These are phyloP conservation scores for Mycena epipterygia DNA, from an alignment of 768 basidiomycete species.

Conservation along the genomic window DNA sequence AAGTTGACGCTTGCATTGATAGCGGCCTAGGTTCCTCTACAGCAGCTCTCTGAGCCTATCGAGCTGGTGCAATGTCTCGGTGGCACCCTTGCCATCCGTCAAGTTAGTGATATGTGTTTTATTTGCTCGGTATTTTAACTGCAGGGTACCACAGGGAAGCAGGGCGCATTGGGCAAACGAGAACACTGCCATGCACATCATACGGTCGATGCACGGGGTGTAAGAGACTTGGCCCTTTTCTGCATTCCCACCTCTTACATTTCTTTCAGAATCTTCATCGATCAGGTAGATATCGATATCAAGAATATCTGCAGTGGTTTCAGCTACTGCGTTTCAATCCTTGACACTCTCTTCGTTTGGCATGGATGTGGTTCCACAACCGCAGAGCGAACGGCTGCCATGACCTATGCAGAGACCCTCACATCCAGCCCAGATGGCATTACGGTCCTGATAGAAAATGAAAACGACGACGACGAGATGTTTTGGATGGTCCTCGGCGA, in stretches of 20 bases:
- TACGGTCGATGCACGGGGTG: constrained; percentile 65
- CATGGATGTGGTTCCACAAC: constrained; percentile 78
- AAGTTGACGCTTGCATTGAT: constrained; percentile 12
- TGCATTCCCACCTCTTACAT: neutral
- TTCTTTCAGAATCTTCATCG: constrained; percentile 21
- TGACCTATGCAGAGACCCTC: constrained; percentile 69
- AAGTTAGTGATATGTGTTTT: constrained; percentile 59
- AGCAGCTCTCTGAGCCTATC: constrained; percentile 74
- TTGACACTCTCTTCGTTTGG: constrained; percentile 85
- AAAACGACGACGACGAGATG: constrained; percentile 79
- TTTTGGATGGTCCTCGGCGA: constrained; percentile 92
- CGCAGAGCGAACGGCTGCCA: constrained; percentile 72
- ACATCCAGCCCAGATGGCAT: constrained; percentile 53
- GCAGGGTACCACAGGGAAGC: constrained; percentile 63
- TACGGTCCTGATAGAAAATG: constrained; percentile 75
- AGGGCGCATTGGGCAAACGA: constrained; percentile 83
- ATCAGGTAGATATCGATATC: constrained; percentile 56
- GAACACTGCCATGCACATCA: constrained; percentile 86
- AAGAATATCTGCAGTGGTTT: constrained; percentile 87
- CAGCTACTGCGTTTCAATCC: constrained; percentile 81
- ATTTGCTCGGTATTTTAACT: neutral
- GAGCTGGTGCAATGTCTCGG: constrained; percentile 77
- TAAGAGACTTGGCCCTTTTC: neutral
- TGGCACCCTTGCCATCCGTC: constrained; percentile 78
- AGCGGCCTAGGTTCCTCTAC: constrained; percentile 54